phyloP scores from a whole-genome alignment of 306 rosid genomes.

The Mimosa pudica region DNA sequence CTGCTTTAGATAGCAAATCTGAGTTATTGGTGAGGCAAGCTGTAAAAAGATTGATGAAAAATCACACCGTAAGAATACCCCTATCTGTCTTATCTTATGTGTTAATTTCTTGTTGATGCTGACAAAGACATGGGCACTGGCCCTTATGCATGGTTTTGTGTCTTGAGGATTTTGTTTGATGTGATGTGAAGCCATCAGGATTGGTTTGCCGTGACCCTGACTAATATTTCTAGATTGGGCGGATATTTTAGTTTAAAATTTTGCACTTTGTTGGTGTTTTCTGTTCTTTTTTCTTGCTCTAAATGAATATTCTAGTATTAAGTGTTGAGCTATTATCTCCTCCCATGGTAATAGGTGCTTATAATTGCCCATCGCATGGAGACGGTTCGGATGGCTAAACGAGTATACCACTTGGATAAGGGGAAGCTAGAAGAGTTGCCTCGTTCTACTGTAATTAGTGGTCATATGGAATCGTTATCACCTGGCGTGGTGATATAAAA shows the following conservation, averaged over 20 bases:
- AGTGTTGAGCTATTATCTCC: slow-evolving; percentile 22
- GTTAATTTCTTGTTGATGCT: not conserved
- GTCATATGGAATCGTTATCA: slow-evolving; percentile 45
- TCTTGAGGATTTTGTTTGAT: not conserved
- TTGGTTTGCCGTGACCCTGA: not conserved
- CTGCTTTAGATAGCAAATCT: slow-evolving; percentile 82
- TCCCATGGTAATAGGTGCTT: slow-evolving; percentile 62
- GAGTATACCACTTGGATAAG: slow-evolving; percentile 62
- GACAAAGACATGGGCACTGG: not conserved
- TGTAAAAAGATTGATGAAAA: slow-evolving; percentile 71
- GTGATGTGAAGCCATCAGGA: not conserved
- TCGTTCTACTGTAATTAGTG: slow-evolving; percentile 45
- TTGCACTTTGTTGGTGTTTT: slow-evolving; percentile 18
- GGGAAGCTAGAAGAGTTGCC: slow-evolving; percentile 79
- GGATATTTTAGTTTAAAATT: slow-evolving; percentile 16
- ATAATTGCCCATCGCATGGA: slow-evolving; percentile 90
- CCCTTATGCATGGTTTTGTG: not conserved
- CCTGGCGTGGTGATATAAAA: slow-evolving; percentile 55
- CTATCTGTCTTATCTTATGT: not conserved
- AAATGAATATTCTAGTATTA: slow-evolving; percentile 3
- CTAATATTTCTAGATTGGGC: slow-evolving; percentile 1
- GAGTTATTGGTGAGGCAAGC: slow-evolving; percentile 82
- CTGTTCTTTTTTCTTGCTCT: not conserved
- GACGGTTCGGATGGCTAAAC: slow-evolving; percentile 81
- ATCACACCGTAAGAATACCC: slow-evolving; percentile 64